Evolutionary conservation across 345 rosid genomes (phyloP).

Genomic region (Rhizophora mangle): DNA sequence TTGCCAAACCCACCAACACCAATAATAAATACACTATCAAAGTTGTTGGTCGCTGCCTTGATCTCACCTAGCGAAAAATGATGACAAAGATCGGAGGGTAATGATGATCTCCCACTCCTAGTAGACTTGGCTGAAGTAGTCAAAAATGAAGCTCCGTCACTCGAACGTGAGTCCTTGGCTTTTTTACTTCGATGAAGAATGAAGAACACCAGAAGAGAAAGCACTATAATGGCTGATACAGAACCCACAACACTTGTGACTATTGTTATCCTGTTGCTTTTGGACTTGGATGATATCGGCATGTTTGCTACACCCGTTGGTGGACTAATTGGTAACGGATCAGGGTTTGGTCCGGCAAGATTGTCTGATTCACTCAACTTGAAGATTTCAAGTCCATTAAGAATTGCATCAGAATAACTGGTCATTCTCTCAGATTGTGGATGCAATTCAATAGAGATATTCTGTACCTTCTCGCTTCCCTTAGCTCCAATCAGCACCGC

Average conservation of each 20-base stretch:
- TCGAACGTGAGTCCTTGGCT: background rate
- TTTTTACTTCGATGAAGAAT: background rate
- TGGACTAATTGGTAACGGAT: background rate
- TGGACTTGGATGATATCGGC: background rate
- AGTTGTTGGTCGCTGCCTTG: conserved; percentile 28
- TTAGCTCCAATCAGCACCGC: background rate
- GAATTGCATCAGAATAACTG: conserved; percentile 1
- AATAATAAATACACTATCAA: conserved; percentile 20
- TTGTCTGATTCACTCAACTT: conserved; percentile 4
- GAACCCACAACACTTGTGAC: background rate
- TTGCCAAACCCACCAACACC: conserved; percentile 41
- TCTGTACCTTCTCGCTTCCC: background rate
- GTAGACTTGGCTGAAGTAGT: conserved; percentile 1
- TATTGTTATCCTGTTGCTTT: background rate
- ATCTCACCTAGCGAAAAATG: conserved; percentile 32
- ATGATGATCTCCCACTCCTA: conserved; percentile 5
- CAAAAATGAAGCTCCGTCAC: conserved; percentile 9
- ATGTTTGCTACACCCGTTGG: background rate
- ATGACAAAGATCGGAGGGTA: conserved; percentile 29
- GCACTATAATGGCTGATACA: background rate
- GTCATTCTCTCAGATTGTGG: background rate
- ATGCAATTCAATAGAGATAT: background rate
- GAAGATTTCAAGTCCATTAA: conserved; percentile 21
- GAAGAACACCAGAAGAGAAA: background rate
- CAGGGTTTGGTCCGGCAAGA: conserved; percentile 12